These are phyloP conservation scores for Ustilago cynodontis DNA, from an alignment of 1,284 basidiomycete species.

Conservation along the genomic window DNA sequence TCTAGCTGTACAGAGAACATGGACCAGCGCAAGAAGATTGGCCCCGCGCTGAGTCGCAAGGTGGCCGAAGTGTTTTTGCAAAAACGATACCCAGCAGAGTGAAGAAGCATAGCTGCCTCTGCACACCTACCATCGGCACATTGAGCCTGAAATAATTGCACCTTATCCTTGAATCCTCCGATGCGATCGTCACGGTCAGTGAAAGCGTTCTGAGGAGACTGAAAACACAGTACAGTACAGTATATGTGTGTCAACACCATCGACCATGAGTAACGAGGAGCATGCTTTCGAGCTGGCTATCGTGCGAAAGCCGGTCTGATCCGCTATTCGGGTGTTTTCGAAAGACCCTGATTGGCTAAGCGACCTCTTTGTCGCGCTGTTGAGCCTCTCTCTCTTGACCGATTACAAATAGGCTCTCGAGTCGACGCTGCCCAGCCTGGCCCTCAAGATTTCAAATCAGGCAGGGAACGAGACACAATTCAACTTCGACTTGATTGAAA, in stretches of 20 bases:
- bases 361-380: conserved; percentile 11
- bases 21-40: conserved; percentile 53
- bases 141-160: too few relatives aligned
- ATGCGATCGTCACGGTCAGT: too few relatives aligned
- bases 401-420: conserved; percentile 44
- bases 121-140: not conserved
- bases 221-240: too few relatives aligned
- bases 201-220: too few relatives aligned
- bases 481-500: not conserved
- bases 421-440: not conserved
- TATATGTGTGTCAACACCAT: too few relatives aligned
- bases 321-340: conserved; percentile 43
- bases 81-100: conserved; percentile 25
- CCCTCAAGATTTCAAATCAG: conserved; percentile 1
- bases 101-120: not conserved
- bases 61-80: conserved; percentile 40
- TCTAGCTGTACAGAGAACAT: conserved; percentile 28
- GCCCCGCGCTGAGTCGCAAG: conserved; percentile 48
- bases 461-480: not conserved
- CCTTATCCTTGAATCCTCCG: too few relatives aligned
- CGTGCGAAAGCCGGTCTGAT: conserved; percentile 21
- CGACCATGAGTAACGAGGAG: too few relatives aligned
- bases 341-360: conserved; percentile 51
- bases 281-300: conserved; percentile 1
- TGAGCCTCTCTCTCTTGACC: not conserved